Evolutionary conservation across 805 yeast genomes (phyloP).

Genomic region (Kuraishia cidri): DNA sequence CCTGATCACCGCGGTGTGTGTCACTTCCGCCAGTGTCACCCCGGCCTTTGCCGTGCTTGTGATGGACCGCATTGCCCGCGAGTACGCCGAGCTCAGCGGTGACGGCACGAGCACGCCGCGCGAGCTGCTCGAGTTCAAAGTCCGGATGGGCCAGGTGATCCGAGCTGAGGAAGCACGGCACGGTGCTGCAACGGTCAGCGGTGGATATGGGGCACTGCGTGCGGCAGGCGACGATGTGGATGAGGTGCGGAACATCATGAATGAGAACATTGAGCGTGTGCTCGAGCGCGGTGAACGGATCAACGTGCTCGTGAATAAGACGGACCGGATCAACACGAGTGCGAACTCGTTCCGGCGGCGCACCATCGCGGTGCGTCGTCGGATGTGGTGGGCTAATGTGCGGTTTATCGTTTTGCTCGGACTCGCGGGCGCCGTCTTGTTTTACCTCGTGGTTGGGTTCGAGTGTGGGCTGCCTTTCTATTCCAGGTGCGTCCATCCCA

Average conservation of each 20-base stretch:
- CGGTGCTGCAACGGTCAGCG: constrained; percentile 23
- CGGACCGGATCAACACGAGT: constrained; percentile 59
- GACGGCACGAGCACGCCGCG: too few species aligned
- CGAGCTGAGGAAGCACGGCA: constrained; percentile 41
- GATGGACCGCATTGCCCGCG: constrained; percentile 39
- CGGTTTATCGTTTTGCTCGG: constrained; percentile 26
- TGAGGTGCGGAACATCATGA: constrained; percentile 60
- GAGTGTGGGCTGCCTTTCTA: constrained; percentile 49
- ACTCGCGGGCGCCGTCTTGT: constrained; percentile 13
- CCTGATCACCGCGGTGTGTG: constrained; percentile 40
- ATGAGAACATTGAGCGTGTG: constrained; percentile 63
- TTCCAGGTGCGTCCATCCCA: constrained; percentile 25
- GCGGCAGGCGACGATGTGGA: constrained; percentile 44
- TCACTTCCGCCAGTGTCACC: constrained; percentile 33
- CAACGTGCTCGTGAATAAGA: constrained; percentile 65
- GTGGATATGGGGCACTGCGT: constrained; percentile 14
- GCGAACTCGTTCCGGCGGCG: constrained; percentile 64
- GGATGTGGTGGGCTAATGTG: constrained; percentile 62
- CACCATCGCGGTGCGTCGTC: constrained; percentile 53
- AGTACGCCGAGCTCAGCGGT: constrained; percentile 36
- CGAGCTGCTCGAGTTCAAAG: constrained; percentile 34
- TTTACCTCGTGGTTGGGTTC: constrained; percentile 38
- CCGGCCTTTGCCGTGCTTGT: constrained; percentile 36
- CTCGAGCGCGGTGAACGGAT: constrained; percentile 75
- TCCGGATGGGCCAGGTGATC: constrained; percentile 47